Base-by-base conservation (phyloP, 805 yeast genomes). In the Metschnikowia proteae region DNA sequence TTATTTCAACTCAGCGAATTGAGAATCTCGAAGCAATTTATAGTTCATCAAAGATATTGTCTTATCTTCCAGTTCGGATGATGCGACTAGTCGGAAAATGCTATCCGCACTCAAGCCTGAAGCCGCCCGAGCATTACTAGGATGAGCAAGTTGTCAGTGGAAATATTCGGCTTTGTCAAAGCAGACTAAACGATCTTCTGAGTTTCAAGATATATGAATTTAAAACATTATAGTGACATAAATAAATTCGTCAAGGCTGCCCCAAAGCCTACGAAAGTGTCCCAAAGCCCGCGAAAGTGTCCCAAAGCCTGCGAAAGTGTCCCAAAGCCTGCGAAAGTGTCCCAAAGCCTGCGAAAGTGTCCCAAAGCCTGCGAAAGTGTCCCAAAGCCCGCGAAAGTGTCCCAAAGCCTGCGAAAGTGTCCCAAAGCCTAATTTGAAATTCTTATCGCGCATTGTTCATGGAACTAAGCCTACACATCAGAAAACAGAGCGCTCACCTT, bases 211-310 rank as follows among this genome's bases (percentile, higher is more conserved):
- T 17, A 17, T 17, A 17, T 17, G 17, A 17, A 17, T 17, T 17
- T 17, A 2, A 17, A 17, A 17, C 17, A n/a, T 22, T 13, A 17
- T 10, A 35, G 38, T 23, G 38, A 11, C 6, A 7, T 17, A 8
- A 34, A 34, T 25, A 38, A 29, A 31, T 7, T 8, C 5, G 2
- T 25, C 25, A 13, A 25, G 38, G 38, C 37, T 45, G 38, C 39
- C 48, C 48, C 48, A 45, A 45, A 40, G 46, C 28, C 27, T 13
- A 37, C 45, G 42, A 46, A 35, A 36, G 42, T 47, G 49, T 46
- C 45, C 46, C 46, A 46, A 36, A 40, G 39, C 17, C 11, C 2
- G 10, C 39, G 27, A 31, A 29, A 28, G 37, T 40, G 34, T 40
- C 51, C 51, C 50, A 47, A 48, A 44, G 36, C 17, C n/a, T n/a